Base-by-base conservation (phyloP, 163 green algal genomes). In the Scenedesmus sp. region DNA sequence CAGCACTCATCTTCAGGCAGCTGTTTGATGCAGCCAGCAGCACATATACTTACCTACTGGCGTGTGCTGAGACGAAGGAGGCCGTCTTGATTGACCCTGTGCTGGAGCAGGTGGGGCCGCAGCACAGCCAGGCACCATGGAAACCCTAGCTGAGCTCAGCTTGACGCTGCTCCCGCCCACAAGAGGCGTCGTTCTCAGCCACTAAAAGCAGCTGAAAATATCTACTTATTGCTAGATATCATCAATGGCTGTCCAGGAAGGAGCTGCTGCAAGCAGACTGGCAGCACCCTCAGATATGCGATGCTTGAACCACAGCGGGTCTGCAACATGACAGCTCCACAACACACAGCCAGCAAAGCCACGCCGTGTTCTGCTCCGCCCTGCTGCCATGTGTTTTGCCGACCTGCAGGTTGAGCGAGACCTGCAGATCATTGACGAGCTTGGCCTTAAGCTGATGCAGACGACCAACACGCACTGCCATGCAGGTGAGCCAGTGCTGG, bases 31-130 rank as follows among this genome's bases (percentile, higher is more conserved):
- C 61, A 26, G 92, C 68, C 22, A 94, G 86, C 49, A 92, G 43
- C 86, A 97, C 95, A 16, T 96, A 96, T 73, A 97, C 94, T 24
- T 97, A 97, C 85, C 85, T 97, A 1, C 81, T 97, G 20, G 94
- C 81, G 18, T 89, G 94, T 70, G 18, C 72, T 5, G 42, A 73
- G 6, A 92, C 44, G 43, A 94, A 84, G 72, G 85, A 95, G 24
- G 93, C 93, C 3, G 24, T 96, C 16, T n/a, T 97, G 30, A 96
- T 97, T 72, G 95, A 97, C 76, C 94, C 95, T 1, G 95, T 97
- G 10, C n/a, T 94, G 5, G 92, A 94, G 83, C 91, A 92, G 84
- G 91, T 88, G 33, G 0, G 51, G 30, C 30, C 65, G 30, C 65
- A 76, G 9, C 7, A 40, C 65, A 76, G 30, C 22, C 24, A 72